Evolutionary conservation across 305 asterid genomes (phyloP).

Genomic region (Striga hermonthica): DNA sequence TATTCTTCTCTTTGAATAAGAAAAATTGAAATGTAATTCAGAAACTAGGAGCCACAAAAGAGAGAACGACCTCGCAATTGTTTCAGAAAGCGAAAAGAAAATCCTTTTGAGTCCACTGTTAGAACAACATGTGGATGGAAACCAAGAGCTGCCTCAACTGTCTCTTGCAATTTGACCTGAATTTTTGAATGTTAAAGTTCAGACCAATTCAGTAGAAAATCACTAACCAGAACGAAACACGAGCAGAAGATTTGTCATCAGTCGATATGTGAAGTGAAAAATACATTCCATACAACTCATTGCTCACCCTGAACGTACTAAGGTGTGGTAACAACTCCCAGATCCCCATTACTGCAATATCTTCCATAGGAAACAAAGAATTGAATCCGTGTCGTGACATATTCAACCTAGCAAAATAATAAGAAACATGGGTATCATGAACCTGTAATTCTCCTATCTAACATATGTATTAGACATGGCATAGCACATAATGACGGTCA

Average conservation of each 20-base stretch:
- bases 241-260: slow-evolving; percentile 7
- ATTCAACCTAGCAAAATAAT: slow-evolving; percentile 42
- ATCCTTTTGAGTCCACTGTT: slow-evolving; percentile 89
- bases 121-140: slow-evolving; percentile 83
- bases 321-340: slow-evolving; percentile 92
- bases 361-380: slow-evolving; percentile 78
- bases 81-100: slow-evolving; percentile 85
- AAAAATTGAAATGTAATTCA: slow-evolving; percentile 16
- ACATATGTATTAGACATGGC: not conserved
- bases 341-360: slow-evolving; percentile 87
- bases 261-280: slow-evolving; percentile 19
- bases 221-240: slow-evolving; percentile 17
- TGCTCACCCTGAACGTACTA: slow-evolving; percentile 65
- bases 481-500: no score
- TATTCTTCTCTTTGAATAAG: slow-evolving; percentile 31
- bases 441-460: slow-evolving; percentile 27
- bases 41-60: slow-evolving; percentile 13
- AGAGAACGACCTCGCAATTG: slow-evolving; percentile 57
- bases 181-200: slow-evolving; percentile 40
- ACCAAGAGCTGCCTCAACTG: slow-evolving; percentile 62
- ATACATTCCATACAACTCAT: slow-evolving; percentile 18
- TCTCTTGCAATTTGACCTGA: slow-evolving; percentile 63
- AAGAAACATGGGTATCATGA: slow-evolving; percentile 21
- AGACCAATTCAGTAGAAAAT: slow-evolving; percentile 23
- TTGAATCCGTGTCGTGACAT: slow-evolving; percentile 74